Base-by-base conservation (phyloP, 495 filamentous ascomycete species). In the Collariella sp. region DNA sequence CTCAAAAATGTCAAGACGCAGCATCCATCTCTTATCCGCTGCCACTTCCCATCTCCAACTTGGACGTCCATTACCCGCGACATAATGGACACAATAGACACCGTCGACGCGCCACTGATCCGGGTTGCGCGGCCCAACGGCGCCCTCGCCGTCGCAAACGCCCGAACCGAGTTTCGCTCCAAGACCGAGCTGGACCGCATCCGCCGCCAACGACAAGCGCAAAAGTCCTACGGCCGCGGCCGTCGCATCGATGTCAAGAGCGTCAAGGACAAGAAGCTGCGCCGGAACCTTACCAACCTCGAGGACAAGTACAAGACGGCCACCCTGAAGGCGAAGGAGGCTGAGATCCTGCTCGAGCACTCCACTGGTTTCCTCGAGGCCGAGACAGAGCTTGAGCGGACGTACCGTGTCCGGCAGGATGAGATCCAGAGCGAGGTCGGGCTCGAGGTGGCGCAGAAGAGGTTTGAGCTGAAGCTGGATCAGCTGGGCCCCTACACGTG, bases 301-400 rank as follows among this genome's bases (percentile, higher is more conserved):
- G 93, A 98, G 63, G 72, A 70, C 44, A 90, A 88, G 66, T 90
- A 91, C 70, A 81, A 90, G 67, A 79, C 83, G 62, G 91, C 91
- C 2, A 71, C 85, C 0, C 68, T 93, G 9, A 83, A 83, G 65
- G 88, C 91, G 5, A 89, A 91, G 66, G 90, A 97, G 82, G 89
- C 90, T 6, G 94, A 97, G 73, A 95, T 97, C 56, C 75, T 98
- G 41, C 80, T 91, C 35, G 91, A 96, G 67, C 87, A 95, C 62
- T 76, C 83, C n/a, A 74, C 78, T 18, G 93, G 93, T 7, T 93
- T 93, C 59, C 69, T 98, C 35, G 87, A 97, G 67, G 81, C 94
- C 12, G 94, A 98, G 66, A 76, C 74, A 20, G 91, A 87, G 67
- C 78, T 98, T 46, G 93, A 98, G 66, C 74, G 80, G 64, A 97